phyloP scores from a whole-genome alignment of 2,329 filamentous ascomycete genomes.

The Microdochium bolleyi region DNA sequence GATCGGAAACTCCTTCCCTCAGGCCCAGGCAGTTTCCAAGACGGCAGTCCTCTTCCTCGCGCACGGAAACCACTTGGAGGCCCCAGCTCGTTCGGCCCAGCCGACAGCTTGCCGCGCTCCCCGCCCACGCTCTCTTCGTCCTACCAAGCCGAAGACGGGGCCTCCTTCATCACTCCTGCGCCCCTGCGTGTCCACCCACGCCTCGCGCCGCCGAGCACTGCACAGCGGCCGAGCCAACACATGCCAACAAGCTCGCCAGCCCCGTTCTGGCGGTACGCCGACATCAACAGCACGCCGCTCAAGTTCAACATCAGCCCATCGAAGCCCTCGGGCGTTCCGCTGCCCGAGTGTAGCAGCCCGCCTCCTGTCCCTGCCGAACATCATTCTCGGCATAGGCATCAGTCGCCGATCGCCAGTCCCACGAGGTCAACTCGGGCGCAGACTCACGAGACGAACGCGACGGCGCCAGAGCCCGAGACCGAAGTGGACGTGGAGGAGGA shows the following conservation, averaged over 20 bases:
- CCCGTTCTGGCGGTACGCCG: slow-evolving; percentile 82
- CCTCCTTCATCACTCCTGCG: slow-evolving; percentile 62
- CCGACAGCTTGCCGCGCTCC: slow-evolving; percentile 46
- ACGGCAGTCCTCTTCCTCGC: slow-evolving; percentile 55
- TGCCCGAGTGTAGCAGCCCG: slow-evolving; percentile 51
- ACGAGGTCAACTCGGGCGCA: slow-evolving; percentile 25
- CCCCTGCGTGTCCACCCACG: slow-evolving; percentile 66
- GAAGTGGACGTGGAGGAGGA: background rate
- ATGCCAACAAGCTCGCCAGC: slow-evolving; percentile 81
- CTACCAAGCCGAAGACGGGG: slow-evolving; percentile 51
- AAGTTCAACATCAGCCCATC: slow-evolving; percentile 52
- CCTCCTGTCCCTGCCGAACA: slow-evolving; percentile 34
- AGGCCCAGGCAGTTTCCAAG: slow-evolving; percentile 32
- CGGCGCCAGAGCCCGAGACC: background rate
- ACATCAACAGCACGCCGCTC: slow-evolving; percentile 66
- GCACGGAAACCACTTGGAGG: slow-evolving; percentile 37
- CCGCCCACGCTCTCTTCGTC: slow-evolving; percentile 52
- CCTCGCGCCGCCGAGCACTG: slow-evolving; percentile 71
- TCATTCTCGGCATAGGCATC: background rate
- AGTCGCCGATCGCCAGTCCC: slow-evolving; percentile 44
- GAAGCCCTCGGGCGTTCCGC: slow-evolving; percentile 31
- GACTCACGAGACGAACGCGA: slow-evolving; percentile 12
- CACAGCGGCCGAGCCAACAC: slow-evolving; percentile 74
- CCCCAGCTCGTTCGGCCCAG: slow-evolving; percentile 34
- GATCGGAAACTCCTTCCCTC: slow-evolving; percentile 38